Conservation (phyloP, 371 early-diverging fungal species). For the Catenaria anguillulae region DNA sequence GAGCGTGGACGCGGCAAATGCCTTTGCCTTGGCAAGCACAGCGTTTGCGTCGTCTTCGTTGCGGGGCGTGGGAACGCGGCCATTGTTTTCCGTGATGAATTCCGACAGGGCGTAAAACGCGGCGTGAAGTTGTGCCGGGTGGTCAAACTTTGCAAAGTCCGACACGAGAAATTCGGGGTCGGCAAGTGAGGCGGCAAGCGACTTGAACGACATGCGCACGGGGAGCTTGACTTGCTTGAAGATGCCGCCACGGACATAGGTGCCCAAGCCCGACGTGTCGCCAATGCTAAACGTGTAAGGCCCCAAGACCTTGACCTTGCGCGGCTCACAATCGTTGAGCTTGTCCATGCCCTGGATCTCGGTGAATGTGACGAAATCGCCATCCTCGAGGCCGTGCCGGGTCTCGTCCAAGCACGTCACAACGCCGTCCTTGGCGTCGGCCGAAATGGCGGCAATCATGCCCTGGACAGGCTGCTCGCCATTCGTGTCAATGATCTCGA, state of each 20-base stretch:
- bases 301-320: constrained; percentile 69
- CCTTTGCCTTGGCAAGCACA: constrained; percentile 38
- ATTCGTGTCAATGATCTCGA: constrained; percentile 77
- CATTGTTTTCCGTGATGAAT: constrained; percentile 49
- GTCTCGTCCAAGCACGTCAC: constrained; percentile 93
- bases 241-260: constrained; percentile 68
- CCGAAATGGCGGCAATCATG: constrained; percentile 63
- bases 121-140: constrained; percentile 76
- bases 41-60: constrained; percentile 51
- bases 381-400: constrained; percentile 92
- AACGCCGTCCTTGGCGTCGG: constrained; percentile 71
- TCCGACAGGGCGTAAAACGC: constrained; percentile 83
- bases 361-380: constrained; percentile 84
- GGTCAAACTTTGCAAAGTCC: constrained; percentile 95
- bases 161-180: constrained; percentile 74
- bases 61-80: constrained; percentile 49
- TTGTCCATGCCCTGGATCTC: constrained; percentile 86
- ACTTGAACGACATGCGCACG: constrained; percentile 54
- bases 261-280: constrained; percentile 56
- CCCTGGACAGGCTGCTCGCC: constrained; percentile 91
- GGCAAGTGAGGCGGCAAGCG: constrained; percentile 56
- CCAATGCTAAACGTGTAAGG: constrained; percentile 93
- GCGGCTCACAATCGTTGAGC: constrained; percentile 66
- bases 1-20: constrained; percentile 25
- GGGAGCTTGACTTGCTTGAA: constrained; percentile 92